Percentiles rank a stretch among this genome's conserved stretches.
Conservation (phyloP, 2,329 filamentous ascomycete genomes). For the Trichothecium sympodiale region DNA sequence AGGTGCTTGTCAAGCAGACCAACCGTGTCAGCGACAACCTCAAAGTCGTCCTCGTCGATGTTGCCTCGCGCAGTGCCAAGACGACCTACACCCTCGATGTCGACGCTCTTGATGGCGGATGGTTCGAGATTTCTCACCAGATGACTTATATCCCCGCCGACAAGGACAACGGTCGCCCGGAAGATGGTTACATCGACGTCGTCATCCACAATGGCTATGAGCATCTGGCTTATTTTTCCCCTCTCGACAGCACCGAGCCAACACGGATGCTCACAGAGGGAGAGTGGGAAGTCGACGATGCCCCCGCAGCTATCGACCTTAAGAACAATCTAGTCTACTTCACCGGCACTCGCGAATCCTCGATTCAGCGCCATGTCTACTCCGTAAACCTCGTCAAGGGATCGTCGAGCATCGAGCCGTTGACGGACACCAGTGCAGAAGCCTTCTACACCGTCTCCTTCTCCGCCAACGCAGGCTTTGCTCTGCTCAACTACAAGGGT, state of each 20-base stretch:
- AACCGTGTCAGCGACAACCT: slow-evolving; percentile 91
- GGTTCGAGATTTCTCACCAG: slow-evolving; percentile 88
- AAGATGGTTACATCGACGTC: slow-evolving; percentile 90
- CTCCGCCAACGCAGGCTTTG: slow-evolving; percentile 71
- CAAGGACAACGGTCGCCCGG: slow-evolving; percentile 56
- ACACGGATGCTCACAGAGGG: slow-evolving; percentile 71
- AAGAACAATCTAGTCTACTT: slow-evolving; percentile 86
- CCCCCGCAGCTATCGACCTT: slow-evolving; percentile 75
- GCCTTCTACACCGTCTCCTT: slow-evolving; percentile 79
- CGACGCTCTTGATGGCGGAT: slow-evolving; percentile 79
- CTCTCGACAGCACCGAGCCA: slow-evolving; percentile 72
- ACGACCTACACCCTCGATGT: slow-evolving; percentile 73
- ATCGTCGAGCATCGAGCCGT: slow-evolving; percentile 55
- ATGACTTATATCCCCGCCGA: slow-evolving; percentile 83
- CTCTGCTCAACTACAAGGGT: slow-evolving; percentile 72
- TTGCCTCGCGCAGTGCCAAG: slow-evolving; percentile 59
- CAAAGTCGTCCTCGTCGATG: slow-evolving; percentile 78
- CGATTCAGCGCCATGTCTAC: slow-evolving; percentile 86
- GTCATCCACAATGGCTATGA: slow-evolving; percentile 79
- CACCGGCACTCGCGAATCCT: slow-evolving; percentile 71
- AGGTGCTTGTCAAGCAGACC: slow-evolving; percentile 80
- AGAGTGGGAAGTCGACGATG: slow-evolving; percentile 82
- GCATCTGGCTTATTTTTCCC: slow-evolving; percentile 87
- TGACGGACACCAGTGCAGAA: slow-evolving; percentile 63
- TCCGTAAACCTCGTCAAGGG: slow-evolving; percentile 65